Percentiles rank a stretch among this genome's conserved stretches.
Evolutionary conservation across 805 yeast genomes (phyloP).

Genomic region (Candida broadrunensis): DNA sequence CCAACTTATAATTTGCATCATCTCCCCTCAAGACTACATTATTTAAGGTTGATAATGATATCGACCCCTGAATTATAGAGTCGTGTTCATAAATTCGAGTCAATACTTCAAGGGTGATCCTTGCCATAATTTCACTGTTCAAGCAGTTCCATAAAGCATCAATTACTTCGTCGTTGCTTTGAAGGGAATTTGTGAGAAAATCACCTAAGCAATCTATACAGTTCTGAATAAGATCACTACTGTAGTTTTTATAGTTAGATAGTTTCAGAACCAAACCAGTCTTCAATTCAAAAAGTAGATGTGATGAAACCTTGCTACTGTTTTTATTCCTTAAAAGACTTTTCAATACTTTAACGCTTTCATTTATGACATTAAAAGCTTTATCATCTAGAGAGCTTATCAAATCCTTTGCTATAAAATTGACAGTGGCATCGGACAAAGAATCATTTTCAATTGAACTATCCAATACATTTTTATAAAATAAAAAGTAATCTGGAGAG

Average conservation of each 20-base stretch:
- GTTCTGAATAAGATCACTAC: background rate
- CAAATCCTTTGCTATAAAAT: constrained; percentile 22
- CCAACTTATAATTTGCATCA: constrained; percentile 3
- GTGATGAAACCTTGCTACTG: background rate
- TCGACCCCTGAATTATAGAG: background rate
- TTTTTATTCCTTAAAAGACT: background rate
- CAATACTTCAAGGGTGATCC: background rate
- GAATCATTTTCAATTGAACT: constrained; percentile 5
- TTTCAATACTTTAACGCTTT: constrained; percentile 16
- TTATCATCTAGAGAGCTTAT: constrained; percentile 18
- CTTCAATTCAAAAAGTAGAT: background rate
- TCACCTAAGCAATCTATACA: background rate
- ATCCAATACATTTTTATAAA: constrained; percentile 23
- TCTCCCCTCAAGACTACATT: background rate
- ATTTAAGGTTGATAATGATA: background rate
- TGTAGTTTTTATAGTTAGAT: background rate
- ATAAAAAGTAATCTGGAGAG: constrained; percentile 22
- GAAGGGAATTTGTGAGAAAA: background rate
- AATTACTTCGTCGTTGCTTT: background rate
- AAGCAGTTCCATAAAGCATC: background rate
- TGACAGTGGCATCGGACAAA: constrained; percentile 16
- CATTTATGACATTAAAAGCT: constrained; percentile 24
- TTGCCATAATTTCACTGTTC: no score
- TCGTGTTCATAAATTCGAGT: background rate
- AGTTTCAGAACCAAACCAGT: background rate